A percentile compares a stretch with the other conserved stretches of the same genome.
These are phyloP conservation scores for Phytopythium litorale DNA, from an alignment of 352 stramenopile genomes.

Conservation along the genomic window DNA sequence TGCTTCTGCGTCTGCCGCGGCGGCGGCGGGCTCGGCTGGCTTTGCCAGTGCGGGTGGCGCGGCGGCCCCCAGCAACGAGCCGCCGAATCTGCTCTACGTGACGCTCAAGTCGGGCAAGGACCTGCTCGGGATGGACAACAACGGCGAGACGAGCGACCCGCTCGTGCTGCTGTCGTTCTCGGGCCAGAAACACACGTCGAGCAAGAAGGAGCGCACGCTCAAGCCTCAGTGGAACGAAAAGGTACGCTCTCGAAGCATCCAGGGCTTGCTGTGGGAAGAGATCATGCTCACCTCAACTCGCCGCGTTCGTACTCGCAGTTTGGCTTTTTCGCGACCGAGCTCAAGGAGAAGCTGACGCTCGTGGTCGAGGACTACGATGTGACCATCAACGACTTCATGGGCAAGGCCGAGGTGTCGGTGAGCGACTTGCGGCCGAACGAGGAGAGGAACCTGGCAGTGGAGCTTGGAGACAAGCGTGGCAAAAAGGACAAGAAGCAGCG, in stretches of 20 bases:
- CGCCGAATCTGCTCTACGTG: constrained; percentile 68
- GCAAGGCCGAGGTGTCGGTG: constrained; percentile 49
- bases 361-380: constrained; percentile 73
- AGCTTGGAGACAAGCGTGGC: constrained; percentile 54
- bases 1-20: constrained; percentile 14
- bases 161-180: constrained; percentile 75
- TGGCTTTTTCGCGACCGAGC: constrained; percentile 57
- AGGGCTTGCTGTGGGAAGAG: not conserved
- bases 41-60: constrained; percentile 12
- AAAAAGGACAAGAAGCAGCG: constrained; percentile 69
- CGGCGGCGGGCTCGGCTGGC: constrained; percentile 3
- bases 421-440: constrained; percentile 49
- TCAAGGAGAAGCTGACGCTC: constrained; percentile 45
- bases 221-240: constrained; percentile 78
- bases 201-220: constrained; percentile 69
- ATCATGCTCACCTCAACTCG: not conserved
- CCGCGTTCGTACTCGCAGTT: constrained; percentile 20
- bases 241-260: constrained; percentile 1
- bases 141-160: constrained; percentile 82
- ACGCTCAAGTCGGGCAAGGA: constrained; percentile 73
- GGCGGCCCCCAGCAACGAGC: constrained; percentile 18
- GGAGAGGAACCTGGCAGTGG: constrained; percentile 51
- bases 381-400: constrained; percentile 83
- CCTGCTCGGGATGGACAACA: constrained; percentile 82
- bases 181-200: constrained; percentile 80